These are phyloP conservation scores for Kwoniella bestiolae DNA, from an alignment of 768 basidiomycete genomes.

Conservation along the genomic window DNA sequence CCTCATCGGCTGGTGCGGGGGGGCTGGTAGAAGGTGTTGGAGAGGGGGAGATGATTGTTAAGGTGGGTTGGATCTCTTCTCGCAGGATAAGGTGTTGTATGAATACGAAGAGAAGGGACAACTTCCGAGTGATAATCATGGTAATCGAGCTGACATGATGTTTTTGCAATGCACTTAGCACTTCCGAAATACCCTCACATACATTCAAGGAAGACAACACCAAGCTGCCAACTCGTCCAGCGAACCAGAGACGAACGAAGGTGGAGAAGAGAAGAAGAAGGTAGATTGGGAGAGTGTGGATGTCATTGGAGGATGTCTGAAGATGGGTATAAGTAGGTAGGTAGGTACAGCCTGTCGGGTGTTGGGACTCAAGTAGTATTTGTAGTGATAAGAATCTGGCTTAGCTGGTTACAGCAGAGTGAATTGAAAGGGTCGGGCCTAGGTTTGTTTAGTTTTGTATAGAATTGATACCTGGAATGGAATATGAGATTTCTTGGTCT, in stretches of 20 bases:
- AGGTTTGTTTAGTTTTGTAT: neutral
- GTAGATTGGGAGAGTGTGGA: conserved; percentile 84
- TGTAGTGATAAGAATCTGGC: too few species aligned
- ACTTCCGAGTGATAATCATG: too few species aligned
- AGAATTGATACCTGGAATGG: neutral
- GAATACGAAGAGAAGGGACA: too few species aligned
- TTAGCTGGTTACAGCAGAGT: neutral
- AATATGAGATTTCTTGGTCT: neutral
- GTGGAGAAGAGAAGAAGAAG: conserved; percentile 53
- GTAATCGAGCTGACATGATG: conserved; percentile 1
- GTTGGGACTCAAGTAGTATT: neutral
- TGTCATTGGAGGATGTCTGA: conserved; percentile 81
- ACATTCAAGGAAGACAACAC: conserved; percentile 77
- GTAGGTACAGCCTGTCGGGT: neutral
- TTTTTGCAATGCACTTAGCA: conserved; percentile 64
- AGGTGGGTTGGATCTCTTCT: conserved; percentile 35
- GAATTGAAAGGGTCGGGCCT: neutral
- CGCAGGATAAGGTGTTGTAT: too few species aligned
- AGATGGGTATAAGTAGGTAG: conserved; percentile 67
- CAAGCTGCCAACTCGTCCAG: conserved; percentile 31
- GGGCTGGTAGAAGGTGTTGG: conserved; percentile 91
- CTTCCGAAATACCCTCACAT: conserved; percentile 84
- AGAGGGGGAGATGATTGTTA: conserved; percentile 84
- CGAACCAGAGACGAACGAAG: conserved; percentile 23
- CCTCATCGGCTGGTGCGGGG: conserved; percentile 60